Evolutionary conservation across 192 early-diverging fungal species (phyloP).

Genomic region (Umbelopsis sp.): DNA sequence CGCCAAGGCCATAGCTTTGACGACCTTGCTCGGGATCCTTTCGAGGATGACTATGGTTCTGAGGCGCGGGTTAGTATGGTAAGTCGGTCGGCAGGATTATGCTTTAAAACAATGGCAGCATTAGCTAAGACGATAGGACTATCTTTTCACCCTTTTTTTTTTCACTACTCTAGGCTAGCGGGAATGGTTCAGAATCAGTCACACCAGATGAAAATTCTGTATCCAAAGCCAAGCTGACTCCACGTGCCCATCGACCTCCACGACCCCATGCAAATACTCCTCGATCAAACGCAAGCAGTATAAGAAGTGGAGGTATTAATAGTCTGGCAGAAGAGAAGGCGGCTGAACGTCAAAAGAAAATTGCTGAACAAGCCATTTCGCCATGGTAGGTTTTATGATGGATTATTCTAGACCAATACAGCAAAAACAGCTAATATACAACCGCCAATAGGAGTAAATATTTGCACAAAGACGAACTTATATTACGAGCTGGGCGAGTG

Average conservation of each 20-base stretch:
- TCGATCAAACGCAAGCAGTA: constrained; percentile 6
- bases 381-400: constrained; percentile 19
- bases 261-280: neutral
- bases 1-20: constrained; percentile 11
- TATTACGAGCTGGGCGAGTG: constrained; percentile 61
- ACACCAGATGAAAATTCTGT: neutral
- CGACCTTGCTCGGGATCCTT: neutral
- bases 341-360: constrained; percentile 13
- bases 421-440: neutral
- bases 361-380: constrained; percentile 14
- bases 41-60: constrained; percentile 1
- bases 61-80: constrained; percentile 11
- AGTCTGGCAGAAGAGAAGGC: neutral
- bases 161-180: neutral
- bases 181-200: neutral
- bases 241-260: neutral
- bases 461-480: constrained; percentile 55
- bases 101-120: too few relatives aligned
- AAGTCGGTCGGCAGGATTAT: neutral
- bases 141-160: neutral
- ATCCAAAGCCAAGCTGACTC: neutral
- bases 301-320: constrained; percentile 12
- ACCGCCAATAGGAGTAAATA: constrained; percentile 38
- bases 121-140: too few relatives aligned
- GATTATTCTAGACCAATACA: neutral